These are phyloP conservation scores for Xylariaceae sp. DNA, from an alignment of 2,329 filamentous ascomycete species.

Conservation along the genomic window DNA sequence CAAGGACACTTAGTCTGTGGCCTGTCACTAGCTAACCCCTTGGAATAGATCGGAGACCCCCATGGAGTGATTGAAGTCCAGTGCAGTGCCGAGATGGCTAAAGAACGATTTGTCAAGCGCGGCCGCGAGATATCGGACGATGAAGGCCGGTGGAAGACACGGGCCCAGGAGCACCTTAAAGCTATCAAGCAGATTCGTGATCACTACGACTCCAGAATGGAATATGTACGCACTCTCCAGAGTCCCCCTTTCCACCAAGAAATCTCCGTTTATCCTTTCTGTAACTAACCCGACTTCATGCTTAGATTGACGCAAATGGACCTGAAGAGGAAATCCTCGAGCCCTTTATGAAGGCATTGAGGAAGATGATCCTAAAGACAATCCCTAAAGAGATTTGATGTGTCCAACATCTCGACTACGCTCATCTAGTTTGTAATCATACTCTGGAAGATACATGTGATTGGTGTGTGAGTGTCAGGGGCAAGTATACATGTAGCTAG, in stretches of 20 bases:
- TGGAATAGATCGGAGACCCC: constrained; percentile 18
- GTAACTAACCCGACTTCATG: neutral
- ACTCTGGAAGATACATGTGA: too few relatives aligned
- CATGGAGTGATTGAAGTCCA: constrained; percentile 14
- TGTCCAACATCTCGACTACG: too few relatives aligned
- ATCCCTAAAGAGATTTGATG: too few relatives aligned
- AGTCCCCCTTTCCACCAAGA: too few relatives aligned
- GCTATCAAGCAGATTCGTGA: constrained; percentile 16
- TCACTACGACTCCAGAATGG: constrained; percentile 10
- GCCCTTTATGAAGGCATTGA: constrained; percentile 5
- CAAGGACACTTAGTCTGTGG: too few relatives aligned
- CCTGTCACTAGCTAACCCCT: neutral
- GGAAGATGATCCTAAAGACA: too few relatives aligned
- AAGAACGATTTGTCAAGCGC: constrained; percentile 12
- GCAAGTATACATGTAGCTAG: too few relatives aligned
- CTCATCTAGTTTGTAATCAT: too few relatives aligned
- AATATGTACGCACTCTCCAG: constrained; percentile 11
- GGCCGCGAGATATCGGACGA: constrained; percentile 15
- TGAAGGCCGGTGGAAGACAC: constrained; percentile 13
- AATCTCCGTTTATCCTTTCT: neutral
- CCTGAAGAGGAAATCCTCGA: constrained; percentile 1
- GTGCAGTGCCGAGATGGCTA: constrained; percentile 9
- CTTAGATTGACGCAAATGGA: constrained; percentile 11
- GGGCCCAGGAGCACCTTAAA: constrained; percentile 17
- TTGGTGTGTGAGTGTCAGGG: too few relatives aligned